These are phyloP conservation scores for Fusarium sacchari DNA, from an alignment of 2,329 filamentous ascomycete genomes.

Conservation along the genomic window DNA sequence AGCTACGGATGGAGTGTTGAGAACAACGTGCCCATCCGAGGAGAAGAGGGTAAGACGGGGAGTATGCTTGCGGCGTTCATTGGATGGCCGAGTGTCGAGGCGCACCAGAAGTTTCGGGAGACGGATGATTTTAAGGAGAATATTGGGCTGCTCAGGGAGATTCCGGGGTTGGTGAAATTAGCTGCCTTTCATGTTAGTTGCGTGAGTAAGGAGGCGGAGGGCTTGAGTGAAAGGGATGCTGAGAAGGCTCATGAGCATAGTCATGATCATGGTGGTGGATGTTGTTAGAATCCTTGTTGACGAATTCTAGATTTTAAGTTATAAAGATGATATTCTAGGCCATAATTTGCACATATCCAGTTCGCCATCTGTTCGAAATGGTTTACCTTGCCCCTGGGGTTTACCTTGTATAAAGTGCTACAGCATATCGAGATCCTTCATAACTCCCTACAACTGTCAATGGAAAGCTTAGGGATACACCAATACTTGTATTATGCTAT, in stretches of 20 bases:
- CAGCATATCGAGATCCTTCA: background rate
- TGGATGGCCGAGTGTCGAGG: conserved; percentile 52
- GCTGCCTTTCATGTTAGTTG: conserved; percentile 38
- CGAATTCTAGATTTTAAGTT: too few relatives aligned
- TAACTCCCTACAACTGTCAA: accelerated
- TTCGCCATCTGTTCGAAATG: too few relatives aligned
- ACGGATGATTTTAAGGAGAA: conserved; percentile 49
- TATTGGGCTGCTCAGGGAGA: conserved; percentile 39
- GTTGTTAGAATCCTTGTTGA: too few relatives aligned
- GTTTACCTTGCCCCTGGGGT: too few relatives aligned
- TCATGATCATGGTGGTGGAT: conserved; percentile 23
- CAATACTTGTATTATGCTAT: background rate
- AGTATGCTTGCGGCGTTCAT: conserved; percentile 44
- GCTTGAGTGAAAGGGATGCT: conserved; percentile 6
- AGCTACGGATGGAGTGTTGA: conserved; percentile 49
- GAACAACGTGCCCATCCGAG: conserved; percentile 45
- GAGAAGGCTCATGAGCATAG: conserved; percentile 25
- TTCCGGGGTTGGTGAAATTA: conserved; percentile 38
- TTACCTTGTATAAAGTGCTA: too few relatives aligned
- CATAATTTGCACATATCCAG: too few relatives aligned
- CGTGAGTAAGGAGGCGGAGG: conserved; percentile 21
- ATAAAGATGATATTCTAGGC: too few relatives aligned
- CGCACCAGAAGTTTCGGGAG: conserved; percentile 50
- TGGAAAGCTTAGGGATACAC: accelerated
- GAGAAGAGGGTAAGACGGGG: conserved; percentile 42